Conservation (phyloP, 345 rosid genomes). For the Dimocarpus longan region DNA sequence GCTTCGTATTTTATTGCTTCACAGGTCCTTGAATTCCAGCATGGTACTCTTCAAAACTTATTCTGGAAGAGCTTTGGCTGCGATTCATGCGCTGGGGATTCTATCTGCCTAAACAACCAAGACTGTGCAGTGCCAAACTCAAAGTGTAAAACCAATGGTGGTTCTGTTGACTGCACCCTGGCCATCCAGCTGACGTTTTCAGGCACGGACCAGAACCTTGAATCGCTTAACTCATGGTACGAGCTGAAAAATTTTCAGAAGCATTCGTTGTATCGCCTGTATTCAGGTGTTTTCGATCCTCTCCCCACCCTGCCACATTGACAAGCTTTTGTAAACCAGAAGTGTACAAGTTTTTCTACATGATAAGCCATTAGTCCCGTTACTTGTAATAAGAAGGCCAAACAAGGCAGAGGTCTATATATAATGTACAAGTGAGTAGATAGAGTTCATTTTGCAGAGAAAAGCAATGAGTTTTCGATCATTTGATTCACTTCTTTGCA, state of each 20-base stretch:
- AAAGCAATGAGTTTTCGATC: neutral
- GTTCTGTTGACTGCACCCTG: constrained; percentile 48
- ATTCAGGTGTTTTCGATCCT: constrained; percentile 41
- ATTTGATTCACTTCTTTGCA: neutral
- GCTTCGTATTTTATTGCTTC: neutral
- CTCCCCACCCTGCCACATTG: constrained; percentile 13
- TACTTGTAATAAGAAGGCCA: neutral
- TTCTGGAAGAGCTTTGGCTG: constrained; percentile 88
- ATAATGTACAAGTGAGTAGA: neutral
- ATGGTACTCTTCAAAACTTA: constrained; percentile 75
- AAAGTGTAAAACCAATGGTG: constrained; percentile 56
- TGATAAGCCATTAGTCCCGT: neutral
- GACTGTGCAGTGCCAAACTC: constrained; percentile 68
- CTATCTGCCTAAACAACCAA: constrained; percentile 57
- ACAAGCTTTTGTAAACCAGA: neutral
- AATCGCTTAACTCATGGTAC: constrained; percentile 81
- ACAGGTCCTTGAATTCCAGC: constrained; percentile 82
- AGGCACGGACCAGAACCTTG: constrained; percentile 78
- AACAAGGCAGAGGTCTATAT: neutral
- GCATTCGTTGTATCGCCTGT: constrained; percentile 63
- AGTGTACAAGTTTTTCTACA: neutral
- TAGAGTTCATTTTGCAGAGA: neutral
- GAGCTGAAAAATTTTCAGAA: constrained; percentile 72
- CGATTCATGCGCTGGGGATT: constrained; percentile 45
- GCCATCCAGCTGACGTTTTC: constrained; percentile 79